Percentiles rank a stretch among this genome's conserved stretches.
Conservation (phyloP, 2,329 filamentous ascomycete species). For the Stenocarpella maydis region DNA sequence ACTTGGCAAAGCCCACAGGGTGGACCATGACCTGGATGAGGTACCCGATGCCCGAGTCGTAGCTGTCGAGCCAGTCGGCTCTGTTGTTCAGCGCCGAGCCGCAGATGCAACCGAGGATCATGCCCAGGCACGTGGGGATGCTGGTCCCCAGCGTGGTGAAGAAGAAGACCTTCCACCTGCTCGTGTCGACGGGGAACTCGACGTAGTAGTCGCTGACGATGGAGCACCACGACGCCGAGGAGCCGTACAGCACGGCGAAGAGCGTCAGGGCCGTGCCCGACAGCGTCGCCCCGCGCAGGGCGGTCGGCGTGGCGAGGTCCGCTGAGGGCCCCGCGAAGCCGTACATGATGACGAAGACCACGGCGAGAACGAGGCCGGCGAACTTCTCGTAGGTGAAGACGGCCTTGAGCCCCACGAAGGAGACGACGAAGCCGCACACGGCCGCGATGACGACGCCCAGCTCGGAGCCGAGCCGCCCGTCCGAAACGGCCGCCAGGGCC, state of each 20-base stretch:
- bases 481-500: constrained; percentile 55
- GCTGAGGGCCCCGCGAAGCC: constrained; percentile 53
- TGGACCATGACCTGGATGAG: constrained; percentile 55
- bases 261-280: constrained; percentile 52
- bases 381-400: constrained; percentile 60
- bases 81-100: constrained; percentile 52
- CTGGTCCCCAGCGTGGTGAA: constrained; percentile 57
- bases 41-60: constrained; percentile 53
- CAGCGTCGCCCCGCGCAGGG: constrained; percentile 47
- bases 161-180: constrained; percentile 55
- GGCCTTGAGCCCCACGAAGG: constrained; percentile 59
- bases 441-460: constrained; percentile 63
- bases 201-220: constrained; percentile 56
- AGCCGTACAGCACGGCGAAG: constrained; percentile 56
- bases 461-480: constrained; percentile 54
- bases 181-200: constrained; percentile 56
- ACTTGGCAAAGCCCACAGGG: constrained; percentile 55
- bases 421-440: constrained; percentile 57
- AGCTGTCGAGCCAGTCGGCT: constrained; percentile 49
- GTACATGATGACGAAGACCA: constrained; percentile 59
- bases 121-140: constrained; percentile 58
- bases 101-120: constrained; percentile 54
- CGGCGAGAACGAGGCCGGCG: constrained; percentile 56
- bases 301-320: constrained; percentile 47
- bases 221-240: constrained; percentile 58